Evolutionary conservation across 2,329 filamentous ascomycete genomes (phyloP), one percentile per base, ranked within the genome.

Genomic region (Phialophora expanda): DNA sequence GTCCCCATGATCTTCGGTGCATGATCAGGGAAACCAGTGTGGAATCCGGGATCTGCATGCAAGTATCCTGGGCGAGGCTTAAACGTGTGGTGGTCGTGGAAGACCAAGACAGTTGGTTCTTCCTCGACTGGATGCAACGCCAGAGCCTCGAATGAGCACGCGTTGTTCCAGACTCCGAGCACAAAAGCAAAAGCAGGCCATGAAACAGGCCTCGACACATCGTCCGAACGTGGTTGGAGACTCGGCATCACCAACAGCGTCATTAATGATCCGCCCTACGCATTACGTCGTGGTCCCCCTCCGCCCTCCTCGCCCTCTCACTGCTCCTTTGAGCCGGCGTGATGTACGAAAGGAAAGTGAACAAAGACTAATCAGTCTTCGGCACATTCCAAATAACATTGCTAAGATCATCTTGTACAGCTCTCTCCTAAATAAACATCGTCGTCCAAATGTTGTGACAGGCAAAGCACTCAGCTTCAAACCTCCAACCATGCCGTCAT

Each of bases 401-500:
- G 17, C 17, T 44, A 44, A 51, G 20, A 28, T 9, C 48, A 26
- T 22, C 48, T 24, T 22, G 22, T 17, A 51, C 22, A 24, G 20
- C 20, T 26, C 20, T 51, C 11, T 28, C 3, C 48, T 51, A 22
- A 20, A 28, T 14, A 51, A 22, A 28, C 48, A 51, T 20, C 48
- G 22, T 22, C 20, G 7, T 1, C 48, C 14, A 22, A 12, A 24
- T 24, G 24, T 24, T 24, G 2, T 24, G 24, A 24, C 24, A 24
- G 8, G 20, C 6, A 26, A 51, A 51, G 48, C 38, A 59, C 17
- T 44, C 14, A 32, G 26, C 17, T 9, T 55, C 59, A 8, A 44
- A 46, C 34, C 5, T 11, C 34, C 38, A 20, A 48, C 32, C 24
- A 50, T 51, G 53, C 53, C 48, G n/a, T 65, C 67, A 28, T 67